These are phyloP conservation scores for Bryoerythrophyllum caledonicum DNA, from an alignment of 225 moss, liverwort and hornwort species.

Conservation along the genomic window DNA sequence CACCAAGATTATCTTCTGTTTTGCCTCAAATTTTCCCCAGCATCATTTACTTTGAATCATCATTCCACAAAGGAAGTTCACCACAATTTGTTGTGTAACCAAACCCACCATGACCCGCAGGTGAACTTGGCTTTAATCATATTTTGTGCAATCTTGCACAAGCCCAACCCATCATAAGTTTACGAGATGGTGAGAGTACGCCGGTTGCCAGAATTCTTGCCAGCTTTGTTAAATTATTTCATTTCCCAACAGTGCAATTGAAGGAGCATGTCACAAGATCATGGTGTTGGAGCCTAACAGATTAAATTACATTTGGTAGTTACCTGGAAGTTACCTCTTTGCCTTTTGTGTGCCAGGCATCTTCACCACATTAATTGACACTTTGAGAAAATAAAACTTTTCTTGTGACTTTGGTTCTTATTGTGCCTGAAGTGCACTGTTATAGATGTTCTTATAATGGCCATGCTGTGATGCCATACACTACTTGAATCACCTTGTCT, in stretches of 20 bases:
- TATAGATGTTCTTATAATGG: too few relatives aligned
- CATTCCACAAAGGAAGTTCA: neutral
- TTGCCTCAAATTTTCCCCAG: neutral
- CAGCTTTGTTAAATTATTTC: neutral
- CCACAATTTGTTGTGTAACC: neutral
- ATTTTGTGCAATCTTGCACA: neutral
- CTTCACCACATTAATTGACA: too few relatives aligned
- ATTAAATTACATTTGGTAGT: neutral
- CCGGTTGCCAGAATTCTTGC: conserved; percentile 4
- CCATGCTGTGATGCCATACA: too few relatives aligned
- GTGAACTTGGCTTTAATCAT: conserved; percentile 1
- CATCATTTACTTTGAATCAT: neutral
- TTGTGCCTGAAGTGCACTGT: too few relatives aligned
- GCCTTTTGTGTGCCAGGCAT: too few relatives aligned
- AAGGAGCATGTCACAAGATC: neutral
- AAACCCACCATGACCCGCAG: neutral
- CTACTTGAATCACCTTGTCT: too few relatives aligned
- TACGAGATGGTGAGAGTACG: neutral
- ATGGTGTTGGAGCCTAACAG: neutral
- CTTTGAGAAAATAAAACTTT: too few relatives aligned
- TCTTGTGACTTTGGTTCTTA: too few relatives aligned
- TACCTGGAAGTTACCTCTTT: too few relatives aligned
- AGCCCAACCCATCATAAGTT: neutral
- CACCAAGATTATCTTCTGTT: too few relatives aligned
- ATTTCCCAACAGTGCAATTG: neutral